Evolutionary conservation across 305 asterid species (phyloP).

Genomic region (Fraxinus sp.): DNA sequence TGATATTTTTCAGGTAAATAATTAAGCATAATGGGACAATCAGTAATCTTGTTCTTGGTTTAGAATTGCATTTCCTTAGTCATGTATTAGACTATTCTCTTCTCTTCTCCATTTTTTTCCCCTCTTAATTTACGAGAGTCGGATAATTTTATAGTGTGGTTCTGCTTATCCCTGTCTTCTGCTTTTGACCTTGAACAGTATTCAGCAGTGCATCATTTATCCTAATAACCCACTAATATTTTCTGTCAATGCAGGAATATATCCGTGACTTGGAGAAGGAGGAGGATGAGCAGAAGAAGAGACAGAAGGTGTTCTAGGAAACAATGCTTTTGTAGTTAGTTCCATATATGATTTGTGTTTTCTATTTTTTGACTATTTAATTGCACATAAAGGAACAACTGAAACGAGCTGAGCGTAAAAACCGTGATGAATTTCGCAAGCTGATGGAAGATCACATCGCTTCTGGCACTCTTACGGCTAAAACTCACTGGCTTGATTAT

Average conservation of each 20-base stretch:
- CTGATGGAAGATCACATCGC: conserved; percentile 88
- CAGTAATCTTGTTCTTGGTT: neutral
- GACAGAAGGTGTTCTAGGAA: conserved; percentile 58
- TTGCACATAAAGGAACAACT: conserved; percentile 60
- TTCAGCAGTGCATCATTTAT: neutral
- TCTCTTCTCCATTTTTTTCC: neutral
- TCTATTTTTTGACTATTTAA: conserved; percentile 19
- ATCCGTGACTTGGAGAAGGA: conserved; percentile 92
- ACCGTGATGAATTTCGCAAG: conserved; percentile 86
- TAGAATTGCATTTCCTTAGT: conserved; percentile 6
- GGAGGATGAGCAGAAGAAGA: conserved; percentile 87
- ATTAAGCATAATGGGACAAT: conserved; percentile 16
- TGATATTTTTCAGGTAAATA: conserved; percentile 82
- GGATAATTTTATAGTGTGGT: conserved; percentile 14
- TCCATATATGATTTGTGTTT: conserved; percentile 1
- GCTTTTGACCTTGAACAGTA: conserved; percentile 19
- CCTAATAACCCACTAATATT: conserved; percentile 18
- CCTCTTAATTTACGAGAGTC: conserved; percentile 13
- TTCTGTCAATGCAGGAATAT: conserved; percentile 64
- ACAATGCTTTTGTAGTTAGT: conserved; percentile 19
- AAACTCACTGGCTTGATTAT: conserved; percentile 89
- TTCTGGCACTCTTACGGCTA: conserved; percentile 78
- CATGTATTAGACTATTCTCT: neutral
- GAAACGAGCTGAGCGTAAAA: conserved; percentile 85
- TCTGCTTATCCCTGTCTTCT: neutral